Evolutionary conservation across 495 filamentous ascomycete species (phyloP).

Genomic region (Aspergillus homomorphus): DNA sequence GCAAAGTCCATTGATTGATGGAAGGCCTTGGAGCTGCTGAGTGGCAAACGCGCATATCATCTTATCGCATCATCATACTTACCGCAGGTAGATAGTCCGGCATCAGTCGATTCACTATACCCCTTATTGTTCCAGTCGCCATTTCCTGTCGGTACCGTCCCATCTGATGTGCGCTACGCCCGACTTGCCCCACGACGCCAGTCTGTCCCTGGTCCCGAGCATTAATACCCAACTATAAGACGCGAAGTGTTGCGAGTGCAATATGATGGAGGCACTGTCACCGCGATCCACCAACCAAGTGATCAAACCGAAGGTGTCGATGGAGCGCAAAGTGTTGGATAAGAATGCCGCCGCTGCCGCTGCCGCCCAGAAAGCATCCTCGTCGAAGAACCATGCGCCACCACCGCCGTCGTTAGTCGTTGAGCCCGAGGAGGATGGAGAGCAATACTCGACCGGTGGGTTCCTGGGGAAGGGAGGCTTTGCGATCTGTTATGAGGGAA

Average conservation of each 20-base stretch:
- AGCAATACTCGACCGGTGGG: conserved; percentile 77
- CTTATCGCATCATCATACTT: background rate
- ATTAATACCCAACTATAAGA: conserved; percentile 17
- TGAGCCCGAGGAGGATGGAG: conserved; percentile 71
- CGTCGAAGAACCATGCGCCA: conserved; percentile 61
- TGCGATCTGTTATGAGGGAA: conserved; percentile 83
- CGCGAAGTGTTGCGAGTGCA: conserved; percentile 4
- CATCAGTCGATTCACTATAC: conserved; percentile 19
- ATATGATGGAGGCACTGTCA: conserved; percentile 64
- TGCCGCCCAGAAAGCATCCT: conserved; percentile 37
- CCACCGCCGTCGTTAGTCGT: conserved; percentile 72
- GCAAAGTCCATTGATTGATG: background rate
- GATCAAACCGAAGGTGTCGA: conserved; percentile 41
- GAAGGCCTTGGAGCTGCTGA: background rate
- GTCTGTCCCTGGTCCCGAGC: conserved; percentile 14
- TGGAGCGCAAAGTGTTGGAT: conserved; percentile 52
- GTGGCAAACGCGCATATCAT: background rate
- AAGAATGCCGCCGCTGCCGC: conserved; percentile 50
- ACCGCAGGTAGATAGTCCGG: conserved; percentile 2
- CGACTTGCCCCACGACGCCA: conserved; percentile 7
- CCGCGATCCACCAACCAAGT: conserved; percentile 65
- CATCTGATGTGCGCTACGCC: conserved; percentile 25
- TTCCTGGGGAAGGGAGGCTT: conserved; percentile 93
- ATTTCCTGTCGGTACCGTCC: conserved; percentile 14
- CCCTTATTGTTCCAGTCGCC: conserved; percentile 12